phyloP scores from a whole-genome alignment of 176 grass and related monocot genomes.

The Musa itinerans region DNA sequence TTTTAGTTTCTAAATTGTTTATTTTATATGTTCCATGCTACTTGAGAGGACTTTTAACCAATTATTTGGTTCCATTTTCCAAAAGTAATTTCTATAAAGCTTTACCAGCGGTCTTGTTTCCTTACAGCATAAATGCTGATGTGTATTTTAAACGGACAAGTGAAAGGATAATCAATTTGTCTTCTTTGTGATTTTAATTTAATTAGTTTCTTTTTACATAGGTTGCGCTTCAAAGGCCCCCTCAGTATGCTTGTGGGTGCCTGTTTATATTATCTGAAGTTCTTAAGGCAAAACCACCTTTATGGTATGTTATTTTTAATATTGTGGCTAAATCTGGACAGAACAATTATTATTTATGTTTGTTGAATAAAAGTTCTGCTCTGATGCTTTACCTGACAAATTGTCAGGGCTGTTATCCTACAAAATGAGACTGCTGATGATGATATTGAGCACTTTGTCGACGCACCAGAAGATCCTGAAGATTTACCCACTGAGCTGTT shows the following conservation, averaged over 20 bases:
- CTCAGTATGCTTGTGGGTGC: constrained; percentile 88
- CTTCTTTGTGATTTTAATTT: not conserved
- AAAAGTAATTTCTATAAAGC: too few relatives aligned
- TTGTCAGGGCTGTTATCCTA: constrained; percentile 53
- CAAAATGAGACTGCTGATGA: constrained; percentile 90
- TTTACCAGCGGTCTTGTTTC: too few relatives aligned
- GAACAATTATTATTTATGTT: not conserved
- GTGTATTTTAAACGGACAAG: not conserved
- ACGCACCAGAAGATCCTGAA: constrained; percentile 51
- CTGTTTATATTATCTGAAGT: constrained; percentile 91
- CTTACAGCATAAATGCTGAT: too few relatives aligned
- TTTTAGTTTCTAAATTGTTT: too few relatives aligned
- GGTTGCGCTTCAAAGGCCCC: constrained; percentile 83
- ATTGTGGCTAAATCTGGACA: not conserved
- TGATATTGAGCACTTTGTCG: constrained; percentile 81
- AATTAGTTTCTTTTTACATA: constrained; percentile 27
- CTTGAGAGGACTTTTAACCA: too few relatives aligned
- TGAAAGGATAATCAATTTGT: not conserved
- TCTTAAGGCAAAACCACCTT: constrained; percentile 66
- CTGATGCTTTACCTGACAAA: not conserved
- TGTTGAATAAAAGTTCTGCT: not conserved
- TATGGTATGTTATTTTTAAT: constrained; percentile 52
- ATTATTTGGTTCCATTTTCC: too few relatives aligned
- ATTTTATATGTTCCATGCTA: too few relatives aligned
- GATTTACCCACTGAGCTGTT: constrained; percentile 14